A percentile compares a stretch with the other conserved stretches of the same genome.
Evolutionary conservation across 2,329 filamentous ascomycete species (phyloP).

Genomic region (Phaeosphaeria sp.): DNA sequence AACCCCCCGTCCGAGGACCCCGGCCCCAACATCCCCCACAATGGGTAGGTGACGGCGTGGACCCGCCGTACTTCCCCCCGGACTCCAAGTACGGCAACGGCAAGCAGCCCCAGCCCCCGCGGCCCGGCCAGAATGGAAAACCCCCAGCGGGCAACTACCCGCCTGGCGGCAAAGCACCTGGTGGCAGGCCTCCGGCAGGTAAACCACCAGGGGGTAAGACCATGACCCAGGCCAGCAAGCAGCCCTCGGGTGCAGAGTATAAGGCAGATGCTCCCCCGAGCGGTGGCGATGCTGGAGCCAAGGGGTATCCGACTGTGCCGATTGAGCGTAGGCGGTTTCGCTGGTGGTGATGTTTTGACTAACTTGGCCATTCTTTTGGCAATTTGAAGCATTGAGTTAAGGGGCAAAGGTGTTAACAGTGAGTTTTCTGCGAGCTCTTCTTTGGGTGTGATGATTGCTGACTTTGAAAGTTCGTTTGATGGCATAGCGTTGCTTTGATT

Average conservation of each 20-base stretch:
- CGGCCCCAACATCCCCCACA: background rate
- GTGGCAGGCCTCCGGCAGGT: background rate
- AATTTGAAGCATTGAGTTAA: background rate
- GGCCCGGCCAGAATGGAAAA: background rate
- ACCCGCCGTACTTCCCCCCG: slow-evolving; percentile 13
- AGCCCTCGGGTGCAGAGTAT: background rate
- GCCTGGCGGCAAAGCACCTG: background rate
- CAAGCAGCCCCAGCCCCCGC: background rate
- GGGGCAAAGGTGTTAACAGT: background rate
- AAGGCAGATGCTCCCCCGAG: background rate
- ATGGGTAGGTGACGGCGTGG: slow-evolving; percentile 21
- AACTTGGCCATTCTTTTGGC: background rate
- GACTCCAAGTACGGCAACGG: background rate
- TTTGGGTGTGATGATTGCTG: background rate
- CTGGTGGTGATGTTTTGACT: slow-evolving; percentile 1
- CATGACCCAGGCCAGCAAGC: background rate
- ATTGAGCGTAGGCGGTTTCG: background rate
- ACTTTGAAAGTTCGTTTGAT: background rate
- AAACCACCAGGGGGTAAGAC: background rate
- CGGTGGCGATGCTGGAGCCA: background rate
- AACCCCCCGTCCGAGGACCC: background rate
- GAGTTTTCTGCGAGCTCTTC: background rate
- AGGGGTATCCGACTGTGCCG: background rate
- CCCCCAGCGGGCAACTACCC: background rate
- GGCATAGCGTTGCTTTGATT: slow-evolving; percentile 2